These are phyloP conservation scores for Trypanosoma cruzi DNA, from an alignment of 208 protist genomes.

Conservation along the genomic window DNA sequence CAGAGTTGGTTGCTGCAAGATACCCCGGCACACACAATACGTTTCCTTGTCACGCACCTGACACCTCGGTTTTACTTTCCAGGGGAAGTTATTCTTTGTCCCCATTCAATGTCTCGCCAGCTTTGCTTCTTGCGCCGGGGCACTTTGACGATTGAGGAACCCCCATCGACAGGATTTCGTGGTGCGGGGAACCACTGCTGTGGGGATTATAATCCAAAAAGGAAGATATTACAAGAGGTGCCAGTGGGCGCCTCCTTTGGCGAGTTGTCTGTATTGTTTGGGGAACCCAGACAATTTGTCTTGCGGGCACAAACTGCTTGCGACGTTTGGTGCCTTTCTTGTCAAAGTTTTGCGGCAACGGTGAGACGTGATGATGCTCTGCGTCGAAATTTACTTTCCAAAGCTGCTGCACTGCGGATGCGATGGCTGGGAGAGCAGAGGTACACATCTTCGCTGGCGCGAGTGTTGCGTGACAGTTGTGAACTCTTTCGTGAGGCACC, in stretches of 20 bases:
- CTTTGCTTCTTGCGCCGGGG: conserved; percentile 84
- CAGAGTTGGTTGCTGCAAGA: conserved; percentile 92
- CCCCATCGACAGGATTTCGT: conserved; percentile 8
- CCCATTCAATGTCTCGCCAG: conserved; percentile 56
- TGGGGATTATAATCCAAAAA: background rate
- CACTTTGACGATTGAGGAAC: conserved; percentile 53
- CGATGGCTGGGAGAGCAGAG: conserved; percentile 87
- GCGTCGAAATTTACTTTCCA: conserved; percentile 56
- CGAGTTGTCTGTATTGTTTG: conserved; percentile 84
- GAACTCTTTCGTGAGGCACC: conserved; percentile 62
- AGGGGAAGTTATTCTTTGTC: conserved; percentile 76
- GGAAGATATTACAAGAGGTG: conserved; percentile 30
- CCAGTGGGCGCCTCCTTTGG: conserved; percentile 71
- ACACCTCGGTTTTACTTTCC: conserved; percentile 71
- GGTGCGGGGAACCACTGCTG: conserved; percentile 2
- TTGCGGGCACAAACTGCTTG: conserved; percentile 71
- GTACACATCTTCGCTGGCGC: conserved; percentile 58
- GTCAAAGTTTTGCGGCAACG: conserved; percentile 50
- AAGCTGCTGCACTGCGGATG: conserved; percentile 81
- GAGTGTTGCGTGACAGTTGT: conserved; percentile 61
- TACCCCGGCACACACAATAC: conserved; percentile 68
- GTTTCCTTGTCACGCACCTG: conserved; percentile 67
- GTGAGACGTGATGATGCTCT: conserved; percentile 74
- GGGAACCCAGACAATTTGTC: conserved; percentile 72
- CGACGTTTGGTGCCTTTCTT: conserved; percentile 84